Evolutionary conservation across 192 early-diverging fungal species (phyloP).

Genomic region (Coemansia umbellata): DNA sequence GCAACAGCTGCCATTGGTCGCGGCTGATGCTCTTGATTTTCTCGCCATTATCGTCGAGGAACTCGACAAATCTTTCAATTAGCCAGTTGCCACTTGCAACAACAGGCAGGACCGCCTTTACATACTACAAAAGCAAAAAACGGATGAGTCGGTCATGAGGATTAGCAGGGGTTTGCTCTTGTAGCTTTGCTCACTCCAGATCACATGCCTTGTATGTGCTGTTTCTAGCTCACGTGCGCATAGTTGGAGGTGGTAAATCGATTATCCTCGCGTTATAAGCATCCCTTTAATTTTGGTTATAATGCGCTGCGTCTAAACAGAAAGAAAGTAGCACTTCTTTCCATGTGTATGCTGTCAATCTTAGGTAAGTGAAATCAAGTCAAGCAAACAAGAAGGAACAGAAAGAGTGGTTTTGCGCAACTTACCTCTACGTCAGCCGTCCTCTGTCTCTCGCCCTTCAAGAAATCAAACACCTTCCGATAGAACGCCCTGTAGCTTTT

Average conservation of each 20-base stretch:
- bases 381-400: neutral
- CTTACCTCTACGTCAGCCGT: constrained; percentile 31
- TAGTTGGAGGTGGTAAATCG: neutral
- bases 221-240: neutral
- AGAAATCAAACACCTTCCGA: constrained; percentile 27
- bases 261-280: neutral
- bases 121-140: constrained; percentile 23
- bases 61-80: constrained; percentile 35
- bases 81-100: constrained; percentile 15
- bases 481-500: constrained; percentile 31
- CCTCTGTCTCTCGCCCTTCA: constrained; percentile 23
- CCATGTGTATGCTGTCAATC: no score
- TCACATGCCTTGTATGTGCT: neutral
- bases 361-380: no score
- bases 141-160: neutral
- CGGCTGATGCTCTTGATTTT: constrained; percentile 28
- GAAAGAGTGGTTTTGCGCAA: neutral
- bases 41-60: constrained; percentile 22
- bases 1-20: constrained; percentile 48
- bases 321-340: no score
- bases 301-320: no score
- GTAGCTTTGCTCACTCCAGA: neutral
- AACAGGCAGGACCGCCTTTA: constrained; percentile 20
- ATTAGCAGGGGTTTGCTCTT: neutral
- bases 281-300: neutral